Base-by-base conservation (phyloP, 1,284 basidiomycete genomes). In the Serendipita sp. region DNA sequence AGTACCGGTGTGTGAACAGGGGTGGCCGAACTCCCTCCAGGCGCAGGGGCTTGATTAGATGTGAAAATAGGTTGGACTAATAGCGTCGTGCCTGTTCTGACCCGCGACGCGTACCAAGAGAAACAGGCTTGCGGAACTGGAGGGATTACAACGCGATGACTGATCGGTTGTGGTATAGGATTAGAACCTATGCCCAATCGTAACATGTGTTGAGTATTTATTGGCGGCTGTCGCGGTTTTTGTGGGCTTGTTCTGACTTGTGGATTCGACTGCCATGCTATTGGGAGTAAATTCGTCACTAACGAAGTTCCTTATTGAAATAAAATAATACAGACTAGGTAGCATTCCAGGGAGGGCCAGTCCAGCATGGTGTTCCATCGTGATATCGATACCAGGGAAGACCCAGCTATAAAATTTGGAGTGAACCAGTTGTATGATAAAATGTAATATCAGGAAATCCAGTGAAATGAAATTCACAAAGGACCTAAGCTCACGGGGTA, bases 31-130 rank as follows among this genome's bases (percentile, higher is more conserved):
- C 29, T 58, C 8, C 29, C 34, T 32, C 17, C 26, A 10, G 53
- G 26, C 12, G 72, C 72, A 44, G 73, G 72, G 29, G 71, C 70
- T 61, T 72, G 68, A 29, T 70, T 71, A 32, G 53, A 30, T n/a
- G 34, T n/a, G 17, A 30, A 49, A 67, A 93, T 83, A n/a, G 94
- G 93, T 71, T 99, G 95, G 73, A 98, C 82, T 65, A 99, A 82
- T 2, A 91, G 83, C 0, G 91, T 90, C 3, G 88, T 82, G 30
- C 95, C 95, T 0, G 93, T 94, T n/a, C 90, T 84, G 63, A 98
- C 77, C n/a, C 94, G 83, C 3, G 93, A 90, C 0, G 93, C 79
- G 73, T 96, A 98, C 0, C 91, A 90, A 1, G 91, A 88, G 66
- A 84, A 81, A 22, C 85, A 74, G 0, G 89, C 93, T 72, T 98